Evolutionary conservation across 345 rosid genomes (phyloP).

Genomic region (Salix arbutifolia): DNA sequence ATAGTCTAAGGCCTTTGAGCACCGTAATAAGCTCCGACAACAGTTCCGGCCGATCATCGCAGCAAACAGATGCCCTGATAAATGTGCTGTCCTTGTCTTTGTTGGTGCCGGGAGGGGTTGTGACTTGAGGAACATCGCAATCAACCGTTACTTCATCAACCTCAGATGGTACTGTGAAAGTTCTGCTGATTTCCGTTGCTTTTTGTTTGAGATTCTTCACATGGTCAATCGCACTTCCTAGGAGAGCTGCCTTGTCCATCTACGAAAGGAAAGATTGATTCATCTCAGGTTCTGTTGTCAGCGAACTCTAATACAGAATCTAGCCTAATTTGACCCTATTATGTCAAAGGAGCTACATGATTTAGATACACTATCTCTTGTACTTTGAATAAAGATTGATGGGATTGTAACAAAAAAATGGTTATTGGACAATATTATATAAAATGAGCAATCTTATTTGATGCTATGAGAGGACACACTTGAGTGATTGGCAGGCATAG

Average conservation of each 20-base stretch:
- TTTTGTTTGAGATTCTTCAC: slow-evolving; percentile 66
- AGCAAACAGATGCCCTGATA: slow-evolving; percentile 67
- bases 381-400: background rate
- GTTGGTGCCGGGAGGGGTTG: background rate
- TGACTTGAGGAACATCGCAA: slow-evolving; percentile 20
- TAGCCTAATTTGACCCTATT: background rate
- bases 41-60: slow-evolving; percentile 81
- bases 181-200: slow-evolving; percentile 52
- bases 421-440: background rate
- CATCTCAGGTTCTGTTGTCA: slow-evolving; percentile 1
- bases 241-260: slow-evolving; percentile 91
- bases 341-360: background rate
- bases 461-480: background rate
- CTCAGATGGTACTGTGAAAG: slow-evolving; percentile 56
- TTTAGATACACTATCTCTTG: background rate
- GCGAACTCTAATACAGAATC: background rate
- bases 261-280: slow-evolving; percentile 17
- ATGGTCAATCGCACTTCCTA: slow-evolving; percentile 66
- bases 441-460: background rate
- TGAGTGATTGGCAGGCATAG: background rate
- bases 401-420: background rate
- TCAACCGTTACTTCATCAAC: slow-evolving; percentile 63
- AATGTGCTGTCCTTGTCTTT: slow-evolving; percentile 13
- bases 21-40: slow-evolving; percentile 57
- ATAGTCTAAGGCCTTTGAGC: slow-evolving; percentile 46